Conservation (phyloP, 75 land plant genomes). For the Gnetum montanum region DNA sequence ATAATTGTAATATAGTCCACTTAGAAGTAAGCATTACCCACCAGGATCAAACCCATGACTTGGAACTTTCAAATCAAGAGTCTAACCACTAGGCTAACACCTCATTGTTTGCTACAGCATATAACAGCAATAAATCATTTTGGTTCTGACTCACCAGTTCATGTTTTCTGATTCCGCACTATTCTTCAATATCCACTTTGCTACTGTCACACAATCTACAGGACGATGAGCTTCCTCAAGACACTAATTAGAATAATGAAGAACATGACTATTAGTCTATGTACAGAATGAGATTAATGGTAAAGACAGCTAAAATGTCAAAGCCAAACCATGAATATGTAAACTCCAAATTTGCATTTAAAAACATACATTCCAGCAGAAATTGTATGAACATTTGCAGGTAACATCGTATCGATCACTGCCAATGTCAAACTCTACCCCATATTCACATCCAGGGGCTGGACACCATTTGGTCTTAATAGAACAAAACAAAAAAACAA, state of each 20-base stretch:
- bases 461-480: conserved; percentile 99
- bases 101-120: too few species aligned
- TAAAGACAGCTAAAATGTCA: too few species aligned
- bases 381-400: conserved; percentile 68
- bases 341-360: not conserved
- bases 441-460: conserved; percentile 95
- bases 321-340: not conserved
- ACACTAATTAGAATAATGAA: conserved; percentile 50
- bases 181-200: conserved; percentile 89
- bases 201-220: conserved; percentile 84
- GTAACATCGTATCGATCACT: conserved; percentile 62
- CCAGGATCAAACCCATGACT: too few species aligned
- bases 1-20: not conserved
- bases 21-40: not conserved
- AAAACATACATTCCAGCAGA: conserved; percentile 90
- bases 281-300: too few species aligned
- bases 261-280: not conserved
- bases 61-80: too few species aligned
- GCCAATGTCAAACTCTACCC: conserved; percentile 68
- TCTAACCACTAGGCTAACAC: too few species aligned
- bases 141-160: conserved; percentile 83
- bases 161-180: conserved; percentile 93
- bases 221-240: conserved; percentile 94
- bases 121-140: not conserved
- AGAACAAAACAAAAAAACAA: conserved; percentile 5